Evolutionary conservation across 176 grass and related monocot species (phyloP), one percentile per base, ranked within the genome.

Genomic region (Carex pumila): DNA sequence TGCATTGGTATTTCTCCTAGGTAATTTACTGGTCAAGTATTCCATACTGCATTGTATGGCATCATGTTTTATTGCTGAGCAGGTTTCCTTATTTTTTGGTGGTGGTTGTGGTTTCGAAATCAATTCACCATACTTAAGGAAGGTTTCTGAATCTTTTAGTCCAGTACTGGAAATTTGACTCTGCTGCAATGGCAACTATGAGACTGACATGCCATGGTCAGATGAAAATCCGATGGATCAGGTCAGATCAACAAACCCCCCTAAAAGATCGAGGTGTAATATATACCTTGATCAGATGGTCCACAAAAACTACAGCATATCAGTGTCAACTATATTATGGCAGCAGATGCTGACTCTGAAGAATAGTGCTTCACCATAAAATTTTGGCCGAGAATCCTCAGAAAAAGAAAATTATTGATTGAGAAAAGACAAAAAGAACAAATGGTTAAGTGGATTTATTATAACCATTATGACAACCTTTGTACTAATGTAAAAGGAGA

Each of bases 1-100:
- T 94, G 90, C 50, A 47, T 94, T 85, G 90, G 80, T 54, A 85
- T 92, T 67, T 90, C 90, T 17, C 66, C 90, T 71, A 88, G 92
- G 94, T 97, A 90, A 78, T 37, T 17, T 66, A 78, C 52, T 57
- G 52, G 32, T 25, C 72, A 53, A 77, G 50, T 34, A 78, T 22
- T 77, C 11, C 72, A 76, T 31, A 76, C 53, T 4, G 12, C 50
- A 56, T 56, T 6, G 2, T 21, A 71, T 71, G 37, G 7, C 37
- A 71, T 71, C 37, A 3, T 71, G 18, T 41, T 43, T 71, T 41
- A 43, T 71, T 43, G 21, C 55, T 54, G 39, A 72, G 69, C 69
- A 21, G 21, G 47, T 76, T 55, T 31, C 49, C 7, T 31, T 18
- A 17, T 32, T 5, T 14, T 77, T 77, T 77, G 50, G 12, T 77